A percentile compares a stretch with the other conserved stretches of the same genome.
These are phyloP conservation scores for Oryza nivara DNA, from an alignment of 176 grass and related monocot genomes.

Conservation along the genomic window DNA sequence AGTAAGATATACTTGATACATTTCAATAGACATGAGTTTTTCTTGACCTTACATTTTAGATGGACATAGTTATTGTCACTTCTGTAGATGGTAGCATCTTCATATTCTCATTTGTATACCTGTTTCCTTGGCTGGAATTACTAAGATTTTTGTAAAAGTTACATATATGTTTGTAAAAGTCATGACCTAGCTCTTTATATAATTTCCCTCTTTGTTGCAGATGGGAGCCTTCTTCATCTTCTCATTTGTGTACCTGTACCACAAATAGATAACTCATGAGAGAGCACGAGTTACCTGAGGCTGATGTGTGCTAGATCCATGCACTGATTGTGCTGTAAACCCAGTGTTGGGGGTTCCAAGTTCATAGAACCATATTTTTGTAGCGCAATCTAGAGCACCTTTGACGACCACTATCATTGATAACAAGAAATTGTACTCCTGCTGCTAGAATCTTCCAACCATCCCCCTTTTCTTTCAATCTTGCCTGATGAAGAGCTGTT, in stretches of 20 bases:
- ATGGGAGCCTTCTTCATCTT: constrained; percentile 99
- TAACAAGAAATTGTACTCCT: constrained; percentile 14
- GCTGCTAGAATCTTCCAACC: constrained; percentile 21
- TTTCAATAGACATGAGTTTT: not conserved
- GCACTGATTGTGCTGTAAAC: constrained; percentile 29
- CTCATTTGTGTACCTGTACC: constrained; percentile 88
- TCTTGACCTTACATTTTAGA: not conserved
- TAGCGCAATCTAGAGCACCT: constrained; percentile 42
- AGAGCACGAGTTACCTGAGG: constrained; percentile 26
- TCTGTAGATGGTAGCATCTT: not conserved
- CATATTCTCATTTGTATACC: no score
- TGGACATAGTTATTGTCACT: not conserved
- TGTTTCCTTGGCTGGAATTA: not conserved
- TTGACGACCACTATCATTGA: constrained; percentile 2
- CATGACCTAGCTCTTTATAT: constrained; percentile 20
- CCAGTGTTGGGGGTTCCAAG: constrained; percentile 30
- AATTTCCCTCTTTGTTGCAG: constrained; percentile 50
- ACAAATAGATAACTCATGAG: constrained; percentile 70
- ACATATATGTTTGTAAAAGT: no score
- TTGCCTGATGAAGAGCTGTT: constrained; percentile 23
- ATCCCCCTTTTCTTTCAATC: not conserved
- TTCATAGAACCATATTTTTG: constrained; percentile 53
- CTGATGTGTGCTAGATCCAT: constrained; percentile 4
- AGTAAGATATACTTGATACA: constrained; percentile 57
- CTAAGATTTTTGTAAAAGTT: not conserved